phyloP scores from a whole-genome alignment of 495 filamentous ascomycete genomes.

The Letharia columbiana region DNA sequence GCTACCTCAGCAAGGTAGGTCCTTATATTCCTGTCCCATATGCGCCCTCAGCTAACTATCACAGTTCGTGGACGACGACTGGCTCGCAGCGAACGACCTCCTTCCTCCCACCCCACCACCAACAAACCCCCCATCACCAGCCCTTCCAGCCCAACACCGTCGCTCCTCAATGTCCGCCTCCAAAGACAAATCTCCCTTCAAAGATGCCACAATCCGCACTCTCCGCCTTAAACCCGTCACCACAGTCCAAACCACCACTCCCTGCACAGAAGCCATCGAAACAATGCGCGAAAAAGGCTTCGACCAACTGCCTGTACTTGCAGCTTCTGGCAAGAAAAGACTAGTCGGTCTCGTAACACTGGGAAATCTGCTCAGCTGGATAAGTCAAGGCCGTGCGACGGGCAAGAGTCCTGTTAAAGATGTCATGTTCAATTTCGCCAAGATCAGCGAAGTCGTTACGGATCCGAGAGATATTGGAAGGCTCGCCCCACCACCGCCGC shows the following conservation, averaged over 20 bases:
- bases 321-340: slow-evolving; percentile 50
- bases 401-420: slow-evolving; percentile 63
- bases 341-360: slow-evolving; percentile 89
- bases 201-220: slow-evolving; percentile 63
- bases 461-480: slow-evolving; percentile 57
- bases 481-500: slow-evolving; percentile 13
- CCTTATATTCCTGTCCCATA: not conserved
- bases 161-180: slow-evolving; percentile 21
- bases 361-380: slow-evolving; percentile 84
- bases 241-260: slow-evolving; percentile 57
- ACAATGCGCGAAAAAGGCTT: slow-evolving; percentile 96
- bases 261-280: slow-evolving; percentile 81
- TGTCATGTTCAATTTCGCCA: slow-evolving; percentile 94
- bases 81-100: slow-evolving; percentile 92
- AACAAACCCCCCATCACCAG: slow-evolving; percentile 40
- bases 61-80: slow-evolving; percentile 91
- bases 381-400: slow-evolving; percentile 70
- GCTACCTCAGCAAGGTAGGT: slow-evolving; percentile 83
- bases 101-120: slow-evolving; percentile 51
- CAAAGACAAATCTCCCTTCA: slow-evolving; percentile 50
- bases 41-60: not conserved
- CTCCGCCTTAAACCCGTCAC: slow-evolving; percentile 88
- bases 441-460: slow-evolving; percentile 78
- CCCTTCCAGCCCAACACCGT: slow-evolving; percentile 16
- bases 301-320: slow-evolving; percentile 88